Evolutionary conservation across 2,329 filamentous ascomycete species (phyloP).

Genomic region (Microcyclosporella mali): DNA sequence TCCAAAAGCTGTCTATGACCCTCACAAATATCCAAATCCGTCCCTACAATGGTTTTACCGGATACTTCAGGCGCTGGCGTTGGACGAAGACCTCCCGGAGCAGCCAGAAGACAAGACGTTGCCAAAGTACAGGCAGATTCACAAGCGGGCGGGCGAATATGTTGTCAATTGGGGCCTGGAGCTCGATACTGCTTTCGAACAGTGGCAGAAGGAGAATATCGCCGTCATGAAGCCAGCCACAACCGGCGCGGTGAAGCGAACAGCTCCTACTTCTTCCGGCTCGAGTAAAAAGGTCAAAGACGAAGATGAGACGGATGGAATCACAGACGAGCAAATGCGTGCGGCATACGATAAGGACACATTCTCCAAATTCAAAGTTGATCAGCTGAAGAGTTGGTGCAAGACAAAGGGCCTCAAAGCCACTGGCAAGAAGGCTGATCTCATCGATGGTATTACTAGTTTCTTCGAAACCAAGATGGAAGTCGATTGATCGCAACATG

Average conservation of each 20-base stretch:
- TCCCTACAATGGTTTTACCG: constrained; percentile 95
- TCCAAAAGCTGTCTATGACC: constrained; percentile 78
- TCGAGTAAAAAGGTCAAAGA: constrained; percentile 44
- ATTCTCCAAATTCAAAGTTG: constrained; percentile 36
- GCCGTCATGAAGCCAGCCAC: constrained; percentile 38
- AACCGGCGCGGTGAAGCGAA: constrained; percentile 43
- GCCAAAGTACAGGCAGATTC: constrained; percentile 79
- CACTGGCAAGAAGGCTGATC: constrained; percentile 29
- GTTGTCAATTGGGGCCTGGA: constrained; percentile 69
- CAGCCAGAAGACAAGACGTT: constrained; percentile 69
- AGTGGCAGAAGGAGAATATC: constrained; percentile 32
- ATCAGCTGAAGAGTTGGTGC: constrained; percentile 31
- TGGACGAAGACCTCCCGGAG: constrained; percentile 84
- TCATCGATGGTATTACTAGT: constrained; percentile 31
- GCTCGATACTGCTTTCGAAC: constrained; percentile 54
- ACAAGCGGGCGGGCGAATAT: constrained; percentile 77
- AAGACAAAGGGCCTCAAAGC: constrained; percentile 22
- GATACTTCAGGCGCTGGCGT: constrained; percentile 81
- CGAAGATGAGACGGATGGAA: constrained; percentile 25
- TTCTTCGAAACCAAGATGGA: constrained; percentile 35
- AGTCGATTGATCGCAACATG: constrained; percentile 15
- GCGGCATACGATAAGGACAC: constrained; percentile 38
- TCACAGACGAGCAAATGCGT: constrained; percentile 42
- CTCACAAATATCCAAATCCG: constrained; percentile 75
- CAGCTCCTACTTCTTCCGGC: constrained; percentile 21